Evolutionary conservation across 2,329 filamentous ascomycete genomes (phyloP), one percentile per base, ranked within the genome.

Genomic region (Stagonosporopsis vannaccii): DNA sequence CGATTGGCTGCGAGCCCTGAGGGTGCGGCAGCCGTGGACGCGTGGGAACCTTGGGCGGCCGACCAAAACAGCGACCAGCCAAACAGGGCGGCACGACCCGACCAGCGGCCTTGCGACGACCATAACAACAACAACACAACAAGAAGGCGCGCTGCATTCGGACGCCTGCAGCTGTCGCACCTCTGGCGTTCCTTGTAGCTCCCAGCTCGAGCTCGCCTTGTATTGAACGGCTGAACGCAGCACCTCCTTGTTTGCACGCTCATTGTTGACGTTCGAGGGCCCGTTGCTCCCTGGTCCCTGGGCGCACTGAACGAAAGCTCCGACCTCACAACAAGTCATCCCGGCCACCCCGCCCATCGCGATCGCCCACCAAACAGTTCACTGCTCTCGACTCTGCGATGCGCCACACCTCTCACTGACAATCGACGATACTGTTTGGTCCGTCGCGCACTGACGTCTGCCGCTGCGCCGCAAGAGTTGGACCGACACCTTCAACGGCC

Each of bases 51-150:
- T n/a, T n/a, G 30, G n/a, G 30, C 30, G 44, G 33, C 60, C 55
- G 52, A 58, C 59, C 69, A 70, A 65, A 69, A 68, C 68, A 70
- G 62, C 63, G 62, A 63, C 62, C 61, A 61, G 56, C 63, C 60
- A 67, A 66, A 70, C 62, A 67, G 58, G 42, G 56, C 46, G 54
- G 50, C 49, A 57, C 60, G 55, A 59, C 56, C 52, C 30, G 42
- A 45, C 56, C 39, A 57, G 59, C 51, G 45, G 50, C 58, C 57
- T 50, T 54, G 52, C 61, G 53, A 55, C 58, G 42, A 45, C 60
- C 45, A 58, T 51, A 56, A 55, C 56, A 54, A 55, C 58, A 22
- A 47, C 40, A n/a, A n/a, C 45, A 58, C 53, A 56, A 55, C 56
- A 54, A 55, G 54, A 22, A 47, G 35, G 53, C 50, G 42, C 53